Base-by-base conservation (phyloP, 2,329 filamentous ascomycete species). In the Cladosporium austrohemisphaericum region DNA sequence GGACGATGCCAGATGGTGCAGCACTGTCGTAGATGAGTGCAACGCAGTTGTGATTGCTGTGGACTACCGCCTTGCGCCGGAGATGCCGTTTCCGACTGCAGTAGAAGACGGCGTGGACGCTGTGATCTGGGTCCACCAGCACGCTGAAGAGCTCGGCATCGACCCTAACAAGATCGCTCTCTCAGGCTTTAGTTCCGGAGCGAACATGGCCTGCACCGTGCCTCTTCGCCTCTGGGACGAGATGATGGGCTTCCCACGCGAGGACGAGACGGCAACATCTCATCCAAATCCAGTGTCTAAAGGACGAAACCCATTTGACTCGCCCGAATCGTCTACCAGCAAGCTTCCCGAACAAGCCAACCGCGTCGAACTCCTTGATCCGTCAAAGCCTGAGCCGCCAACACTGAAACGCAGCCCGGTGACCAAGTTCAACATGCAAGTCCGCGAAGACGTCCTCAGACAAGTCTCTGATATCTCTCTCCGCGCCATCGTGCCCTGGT, bases 21-120 rank as follows among this genome's bases (percentile, higher is more conserved):
- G 71, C 19, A 72, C 72, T 5, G 76, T 83, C 2, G 70, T 81
- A n/a, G 60, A 76, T 2, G 68, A 81, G 50, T 72, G 77, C 11
- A 71, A 72, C 37, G 80, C 80, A 3, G 75, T 84, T 4, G 75
- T 83, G 16, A 76, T 83, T 49, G 77, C 74, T 52, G 81, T 84
- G 49, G 77, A 77, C 50, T 84, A 84, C 58, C 74, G 81, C 13
- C 72, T 76, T 14, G 80, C 80, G 0, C 81, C 81, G 3, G 80
- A 84, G 59, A 67, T 76, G 52, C 79, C 80, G 0, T 84, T 84
- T 56, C 81, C 81, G 2, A 79, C 76, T 0, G 79, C 80, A 0
- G 80, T 84, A 2, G 81, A 84, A 55, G 81, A 85, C 54, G 79
- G 80, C 16, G 80, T 80, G 5, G 79, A 81, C 51, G 78, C 80